phyloP scores from a whole-genome alignment of 768 basidiomycete genomes.

The Kwoniella sp. region DNA sequence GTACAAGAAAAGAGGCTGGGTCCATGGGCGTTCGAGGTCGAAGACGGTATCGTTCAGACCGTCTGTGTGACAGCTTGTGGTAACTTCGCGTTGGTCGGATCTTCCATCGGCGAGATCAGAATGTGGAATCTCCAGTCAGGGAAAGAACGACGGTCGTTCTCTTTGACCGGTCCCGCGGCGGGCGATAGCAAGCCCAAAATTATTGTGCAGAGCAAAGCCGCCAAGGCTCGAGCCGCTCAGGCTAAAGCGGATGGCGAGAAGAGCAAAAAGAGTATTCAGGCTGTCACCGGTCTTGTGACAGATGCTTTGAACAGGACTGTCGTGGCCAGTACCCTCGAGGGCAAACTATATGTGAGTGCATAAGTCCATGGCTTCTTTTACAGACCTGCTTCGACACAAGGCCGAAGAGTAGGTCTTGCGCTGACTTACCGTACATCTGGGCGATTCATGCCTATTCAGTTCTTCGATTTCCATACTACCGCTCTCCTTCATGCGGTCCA shows the following conservation, averaged over 20 bases:
- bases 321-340: slow-evolving; percentile 83
- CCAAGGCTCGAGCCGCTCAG: slow-evolving; percentile 25
- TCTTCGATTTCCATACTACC: slow-evolving; percentile 93
- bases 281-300: slow-evolving; percentile 78
- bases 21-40: slow-evolving; percentile 69
- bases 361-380: neutral
- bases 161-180: slow-evolving; percentile 56
- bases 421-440: too few relatives aligned
- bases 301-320: slow-evolving; percentile 81
- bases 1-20: slow-evolving; percentile 80
- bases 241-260: slow-evolving; percentile 38
- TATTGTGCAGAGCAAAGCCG: slow-evolving; percentile 38
- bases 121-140: slow-evolving; percentile 99
- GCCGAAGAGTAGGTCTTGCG: too few relatives aligned
- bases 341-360: slow-evolving; percentile 76
- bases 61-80: slow-evolving; percentile 92
- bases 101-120: slow-evolving; percentile 69
- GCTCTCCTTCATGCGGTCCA: slow-evolving; percentile 69
- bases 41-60: slow-evolving; percentile 68
- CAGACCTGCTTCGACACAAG: neutral
- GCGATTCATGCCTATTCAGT: slow-evolving; percentile 63
- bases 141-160: slow-evolving; percentile 74
- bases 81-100: slow-evolving; percentile 87
- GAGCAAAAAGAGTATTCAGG: slow-evolving; percentile 60
- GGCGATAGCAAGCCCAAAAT: slow-evolving; percentile 48